These are phyloP conservation scores for Emmonsiellopsis sp. DNA, from an alignment of 2,329 filamentous ascomycete genomes.

Conservation along the genomic window DNA sequence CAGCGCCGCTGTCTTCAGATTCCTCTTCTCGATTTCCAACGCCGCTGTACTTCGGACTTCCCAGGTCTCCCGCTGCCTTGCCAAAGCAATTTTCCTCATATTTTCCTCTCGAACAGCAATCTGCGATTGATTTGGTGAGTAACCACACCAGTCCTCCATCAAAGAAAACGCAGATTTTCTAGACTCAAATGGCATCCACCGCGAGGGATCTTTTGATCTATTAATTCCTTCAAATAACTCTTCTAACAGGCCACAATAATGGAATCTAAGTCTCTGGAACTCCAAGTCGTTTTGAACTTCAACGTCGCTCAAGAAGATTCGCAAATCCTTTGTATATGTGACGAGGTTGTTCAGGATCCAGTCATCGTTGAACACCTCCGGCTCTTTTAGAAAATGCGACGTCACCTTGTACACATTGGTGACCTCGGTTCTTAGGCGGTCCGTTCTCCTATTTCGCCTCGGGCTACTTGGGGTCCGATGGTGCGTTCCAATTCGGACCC, in stretches of 20 bases:
- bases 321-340: conserved; percentile 81
- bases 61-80: conserved; percentile 62
- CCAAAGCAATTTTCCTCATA: conserved; percentile 76
- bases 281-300: conserved; percentile 93
- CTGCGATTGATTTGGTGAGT: conserved; percentile 80
- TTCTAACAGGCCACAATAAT: conserved; percentile 91
- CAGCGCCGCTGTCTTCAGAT: conserved; percentile 78
- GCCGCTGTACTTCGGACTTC: conserved; percentile 73
- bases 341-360: conserved; percentile 86
- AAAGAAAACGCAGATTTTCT: conserved; percentile 89
- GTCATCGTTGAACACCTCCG: conserved; percentile 73
- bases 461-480: conserved; percentile 77
- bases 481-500: conserved; percentile 64
- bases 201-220: conserved; percentile 69
- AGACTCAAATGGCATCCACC: conserved; percentile 97
- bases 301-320: conserved; percentile 87
- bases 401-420: conserved; percentile 95
- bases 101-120: conserved; percentile 74
- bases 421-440: conserved; percentile 82
- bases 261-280: conserved; percentile 80
- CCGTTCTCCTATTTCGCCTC: conserved; percentile 71
- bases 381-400: conserved; percentile 72
- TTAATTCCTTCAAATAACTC: conserved; percentile 89
- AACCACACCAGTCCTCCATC: conserved; percentile 99
- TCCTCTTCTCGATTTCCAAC: conserved; percentile 95